A percentile compares a stretch with the other conserved stretches of the same genome.
phyloP scores from a whole-genome alignment of 1,284 basidiomycete genomes.

The Boletus mariae region DNA sequence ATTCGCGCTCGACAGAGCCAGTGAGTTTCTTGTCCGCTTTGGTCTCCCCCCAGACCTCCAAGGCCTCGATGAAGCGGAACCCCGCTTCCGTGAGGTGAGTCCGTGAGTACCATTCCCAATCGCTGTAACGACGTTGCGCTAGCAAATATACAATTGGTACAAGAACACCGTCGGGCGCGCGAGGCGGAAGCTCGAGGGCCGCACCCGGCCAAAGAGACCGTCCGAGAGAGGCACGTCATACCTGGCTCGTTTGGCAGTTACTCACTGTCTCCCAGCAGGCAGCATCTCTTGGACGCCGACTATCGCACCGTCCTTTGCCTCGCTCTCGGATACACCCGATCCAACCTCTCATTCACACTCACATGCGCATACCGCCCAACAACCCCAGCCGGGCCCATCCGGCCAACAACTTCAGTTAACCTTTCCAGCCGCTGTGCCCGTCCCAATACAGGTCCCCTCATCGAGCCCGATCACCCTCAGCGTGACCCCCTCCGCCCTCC shows the following conservation, averaged over 20 bases:
- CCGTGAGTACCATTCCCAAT: too few species aligned
- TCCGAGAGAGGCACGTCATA: slow-evolving; percentile 42
- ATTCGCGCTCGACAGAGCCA: slow-evolving; percentile 55
- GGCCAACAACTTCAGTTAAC: slow-evolving; percentile 38
- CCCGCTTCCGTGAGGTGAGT: slow-evolving; percentile 52
- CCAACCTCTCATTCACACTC: slow-evolving; percentile 11
- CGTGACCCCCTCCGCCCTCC: slow-evolving; percentile 40
- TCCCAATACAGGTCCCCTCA: slow-evolving; percentile 22
- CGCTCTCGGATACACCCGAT: slow-evolving; percentile 13
- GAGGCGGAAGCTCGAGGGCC: slow-evolving; percentile 50
- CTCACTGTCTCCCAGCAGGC: slow-evolving; percentile 9
- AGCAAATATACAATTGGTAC: slow-evolving; percentile 70
- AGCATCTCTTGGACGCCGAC: slow-evolving; percentile 32
- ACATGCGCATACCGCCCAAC: slow-evolving; percentile 27
- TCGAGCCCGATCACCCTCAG: slow-evolving; percentile 29
- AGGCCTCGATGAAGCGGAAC: slow-evolving; percentile 49
- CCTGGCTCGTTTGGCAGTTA: neutral
- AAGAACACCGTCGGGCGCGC: slow-evolving; percentile 61
- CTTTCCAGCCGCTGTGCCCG: slow-evolving; percentile 22
- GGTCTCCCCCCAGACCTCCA: slow-evolving; percentile 52
- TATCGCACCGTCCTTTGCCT: slow-evolving; percentile 28
- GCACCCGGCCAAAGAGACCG: slow-evolving; percentile 44
- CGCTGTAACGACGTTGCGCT: neutral
- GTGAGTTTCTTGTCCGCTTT: slow-evolving; percentile 52
- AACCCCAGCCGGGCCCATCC: slow-evolving; percentile 23